Evolutionary conservation across 2,329 filamentous ascomycete species (phyloP), one percentile per base, ranked within the genome.

Genomic region (Hymenotorrendiella dingleyae): DNA sequence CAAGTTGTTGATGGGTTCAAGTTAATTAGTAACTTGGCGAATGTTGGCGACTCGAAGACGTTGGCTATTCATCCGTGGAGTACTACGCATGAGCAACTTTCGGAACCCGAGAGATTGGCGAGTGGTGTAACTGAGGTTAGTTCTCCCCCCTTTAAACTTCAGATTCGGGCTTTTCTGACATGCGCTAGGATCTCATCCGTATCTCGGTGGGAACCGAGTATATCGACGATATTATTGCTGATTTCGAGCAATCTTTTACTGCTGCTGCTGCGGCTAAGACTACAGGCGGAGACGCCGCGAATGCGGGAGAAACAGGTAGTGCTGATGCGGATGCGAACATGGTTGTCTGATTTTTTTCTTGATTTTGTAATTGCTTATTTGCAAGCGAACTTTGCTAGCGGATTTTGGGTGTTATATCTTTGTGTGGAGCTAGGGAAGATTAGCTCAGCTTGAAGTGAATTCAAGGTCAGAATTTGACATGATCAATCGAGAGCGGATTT

Each of bases 201-300:
- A 93, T 97, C 60, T 96, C 90, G 0, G 90, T 96, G 46, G 91
- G 91, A 40, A 94, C 85, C 1, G 91, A 97, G 70, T 89, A 96
- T 64, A 94, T 97, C 62, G 90, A 95, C 69, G 91, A 97, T 61
- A 96, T 97, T 58, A 93, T 95, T 60, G 84, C 82, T 56, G 91
- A 97, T 67, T 96, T 97, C 62, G 84, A 91, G 65, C 90, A 95
- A 71, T 86, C 86, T 0, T 94, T 96, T 67, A 75, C 79, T 61
- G 73, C 76, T 20, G 74, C 76, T 0, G 58, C 64, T 19, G 73
- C 69, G 6, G 65, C 72, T 7, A 56, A 49, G 45, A 59, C 55
- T 1, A 51, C 32, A 20, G 57, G 57, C 14, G 57, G 56, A 6
- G 41, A 45, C 21, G 43, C 45, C n/a, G 49, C 39, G 4, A 58